These are phyloP conservation scores for sunflower (Helianthus annuus) DNA, from an alignment of 129 eudicot species.

Conservation along the genomic window HanXRQr2.0-SUNRISE NC_035440.2:8065847-8066346, in stretches of 20 bases:
- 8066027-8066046: conserved; percentile 54
- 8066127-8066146: conserved; percentile 50
- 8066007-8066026: conserved; percentile 45
- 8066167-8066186: conserved; percentile 24
- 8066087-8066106: conserved; percentile 32
- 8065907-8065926: too few species aligned
- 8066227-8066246: conserved; percentile 11
- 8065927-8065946: neutral
- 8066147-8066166: conserved; percentile 32
- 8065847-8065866: too few species aligned
- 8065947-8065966: conserved; percentile 16
- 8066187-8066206: conserved; percentile 26
- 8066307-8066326: too few species aligned
- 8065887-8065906: too few species aligned
- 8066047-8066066: conserved; percentile 35
- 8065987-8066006: neutral
- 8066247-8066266: neutral
- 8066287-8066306: too few species aligned
- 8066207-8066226: conserved; percentile 47
- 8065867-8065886: too few species aligned
- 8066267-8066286: too few species aligned
- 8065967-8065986: conserved; percentile 34
- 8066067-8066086: conserved; percentile 36
- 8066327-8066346: too few species aligned
- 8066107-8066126: conserved; percentile 54